Evolutionary conservation across 2,329 filamentous ascomycete genomes (phyloP).

Genomic region (Paramyrothecium sp.): DNA sequence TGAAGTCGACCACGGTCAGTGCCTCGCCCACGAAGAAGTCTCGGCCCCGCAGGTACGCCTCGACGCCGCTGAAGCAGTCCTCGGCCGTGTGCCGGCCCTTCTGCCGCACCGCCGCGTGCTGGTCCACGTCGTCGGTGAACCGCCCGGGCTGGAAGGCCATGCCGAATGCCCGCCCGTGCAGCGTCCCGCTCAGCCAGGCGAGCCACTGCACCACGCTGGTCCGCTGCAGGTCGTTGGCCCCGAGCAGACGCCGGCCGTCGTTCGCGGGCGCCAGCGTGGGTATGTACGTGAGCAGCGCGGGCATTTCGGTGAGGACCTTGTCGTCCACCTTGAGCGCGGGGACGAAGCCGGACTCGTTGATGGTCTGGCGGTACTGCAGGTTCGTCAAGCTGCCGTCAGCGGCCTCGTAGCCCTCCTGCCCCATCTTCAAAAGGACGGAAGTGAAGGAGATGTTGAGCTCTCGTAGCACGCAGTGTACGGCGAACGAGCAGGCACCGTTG

Average conservation of each 20-base stretch:
- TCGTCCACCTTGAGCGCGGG: slow-evolving; percentile 26
- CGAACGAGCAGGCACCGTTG: slow-evolving; percentile 26
- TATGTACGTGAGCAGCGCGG: slow-evolving; percentile 29
- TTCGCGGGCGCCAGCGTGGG: slow-evolving; percentile 13
- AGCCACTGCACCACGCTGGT: slow-evolving; percentile 30
- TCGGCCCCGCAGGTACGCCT: slow-evolving; percentile 9
- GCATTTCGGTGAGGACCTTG: slow-evolving; percentile 28
- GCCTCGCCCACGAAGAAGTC: slow-evolving; percentile 14
- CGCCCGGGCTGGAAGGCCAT: slow-evolving; percentile 21
- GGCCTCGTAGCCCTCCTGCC: slow-evolving; percentile 16
- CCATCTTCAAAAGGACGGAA: slow-evolving; percentile 13
- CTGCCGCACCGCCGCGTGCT: slow-evolving; percentile 10
- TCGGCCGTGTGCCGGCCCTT: slow-evolving; percentile 11
- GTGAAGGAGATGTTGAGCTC: slow-evolving; percentile 25
- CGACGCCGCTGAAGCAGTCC: slow-evolving; percentile 13
- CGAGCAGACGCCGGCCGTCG: slow-evolving; percentile 13
- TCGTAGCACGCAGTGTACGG: slow-evolving; percentile 24
- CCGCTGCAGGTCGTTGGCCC: slow-evolving; percentile 11
- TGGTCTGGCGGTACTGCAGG: slow-evolving; percentile 20
- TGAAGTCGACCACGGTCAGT: slow-evolving; percentile 19
- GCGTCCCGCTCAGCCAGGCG: slow-evolving; percentile 26
- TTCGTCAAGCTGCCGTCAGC: slow-evolving; percentile 28
- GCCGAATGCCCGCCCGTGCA: slow-evolving; percentile 26
- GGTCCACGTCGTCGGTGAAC: slow-evolving; percentile 18
- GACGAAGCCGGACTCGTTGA: slow-evolving; percentile 28